These are phyloP conservation scores for Penicillium goetzii DNA, from an alignment of 495 filamentous ascomycete genomes.

Conservation along the genomic window DNA sequence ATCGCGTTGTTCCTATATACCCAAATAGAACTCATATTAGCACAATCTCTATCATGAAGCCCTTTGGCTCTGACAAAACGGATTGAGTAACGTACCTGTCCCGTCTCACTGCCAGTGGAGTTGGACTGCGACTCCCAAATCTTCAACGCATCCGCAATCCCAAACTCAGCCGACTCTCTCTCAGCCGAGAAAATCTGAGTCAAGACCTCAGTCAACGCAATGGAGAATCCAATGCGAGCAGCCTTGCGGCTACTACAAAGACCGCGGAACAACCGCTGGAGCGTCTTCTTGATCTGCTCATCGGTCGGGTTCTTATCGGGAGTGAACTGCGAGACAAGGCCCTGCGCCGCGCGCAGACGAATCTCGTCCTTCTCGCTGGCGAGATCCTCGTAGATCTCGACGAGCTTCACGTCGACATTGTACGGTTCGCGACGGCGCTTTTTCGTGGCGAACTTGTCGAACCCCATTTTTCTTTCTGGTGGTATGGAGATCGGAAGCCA, in stretches of 20 bases:
- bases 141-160: conserved; percentile 54
- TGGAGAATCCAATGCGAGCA: conserved; percentile 85
- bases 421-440: conserved; percentile 52
- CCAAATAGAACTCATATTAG: conserved; percentile 17
- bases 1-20: conserved; percentile 76
- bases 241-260: conserved; percentile 89
- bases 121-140: conserved; percentile 72
- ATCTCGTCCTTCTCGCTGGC: conserved; percentile 57
- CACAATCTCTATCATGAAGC: conserved; percentile 5
- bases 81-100: conserved; percentile 58
- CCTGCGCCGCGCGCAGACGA: conserved; percentile 51
- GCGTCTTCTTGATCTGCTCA: conserved; percentile 47
- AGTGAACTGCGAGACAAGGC: conserved; percentile 52
- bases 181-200: conserved; percentile 52
- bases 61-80: too few relatives aligned
- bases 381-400: conserved; percentile 61
- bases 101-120: conserved; percentile 62
- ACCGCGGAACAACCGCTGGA: conserved; percentile 77
- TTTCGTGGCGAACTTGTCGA: conserved; percentile 33
- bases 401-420: conserved; percentile 52
- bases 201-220: conserved; percentile 84
- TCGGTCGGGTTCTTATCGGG: conserved; percentile 43
- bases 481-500: conserved; percentile 1
- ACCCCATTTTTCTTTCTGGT: conserved; percentile 31
- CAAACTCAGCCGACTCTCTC: conserved; percentile 45